Base-by-base conservation (phyloP, 2,329 filamentous ascomycete species). In the Catunica adiposa region DNA sequence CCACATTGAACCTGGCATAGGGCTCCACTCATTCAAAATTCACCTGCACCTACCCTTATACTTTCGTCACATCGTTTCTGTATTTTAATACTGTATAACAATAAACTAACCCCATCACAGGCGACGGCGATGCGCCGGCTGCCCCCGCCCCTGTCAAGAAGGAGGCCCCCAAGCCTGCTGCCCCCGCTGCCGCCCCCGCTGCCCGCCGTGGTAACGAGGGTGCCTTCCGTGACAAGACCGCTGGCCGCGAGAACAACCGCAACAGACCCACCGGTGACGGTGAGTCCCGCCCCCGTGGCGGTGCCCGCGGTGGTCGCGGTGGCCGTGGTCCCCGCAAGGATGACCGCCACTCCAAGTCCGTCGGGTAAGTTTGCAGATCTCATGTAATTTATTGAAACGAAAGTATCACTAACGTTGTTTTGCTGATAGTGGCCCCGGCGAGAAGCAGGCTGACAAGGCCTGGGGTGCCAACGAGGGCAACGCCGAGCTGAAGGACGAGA, bases 401-500 rank as follows among this genome's bases (percentile, higher is more conserved):
- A 3, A 23, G 22, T 64, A 48, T 64, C 56, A 60, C 64, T 62
- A 62, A 63, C 47, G 44, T 62, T 29, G 23, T 23, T 37, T 37
- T n/a, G n/a, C n/a, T n/a, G n/a, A n/a, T 56, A 87, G 85, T 66
- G 84, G 86, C 62, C 54, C 57, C 25, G 57, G 85, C 66, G 84
- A 88, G 64, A 94, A 94, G 80, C 84, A 90, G 72, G 82, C 84
- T 68, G 85, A 82, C 66, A 86, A 90, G 70, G 85, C 86, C 64
- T 97, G 90, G 89, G 92, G 90, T 64, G 83, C 80, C 66, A 77
- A 78, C 63, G 84, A 87, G 67, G 92, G 89, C 65, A 75, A 83
- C 60, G 84, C 84, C 66, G 88, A 94, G 73, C 82, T 85, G 73
- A 85, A 85, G 67, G 92, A 97, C 65, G 92, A 97, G 78, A 80